phyloP scores from a whole-genome alignment of 2,329 filamentous ascomycete genomes.

The Epichloe uncinata region DNA sequence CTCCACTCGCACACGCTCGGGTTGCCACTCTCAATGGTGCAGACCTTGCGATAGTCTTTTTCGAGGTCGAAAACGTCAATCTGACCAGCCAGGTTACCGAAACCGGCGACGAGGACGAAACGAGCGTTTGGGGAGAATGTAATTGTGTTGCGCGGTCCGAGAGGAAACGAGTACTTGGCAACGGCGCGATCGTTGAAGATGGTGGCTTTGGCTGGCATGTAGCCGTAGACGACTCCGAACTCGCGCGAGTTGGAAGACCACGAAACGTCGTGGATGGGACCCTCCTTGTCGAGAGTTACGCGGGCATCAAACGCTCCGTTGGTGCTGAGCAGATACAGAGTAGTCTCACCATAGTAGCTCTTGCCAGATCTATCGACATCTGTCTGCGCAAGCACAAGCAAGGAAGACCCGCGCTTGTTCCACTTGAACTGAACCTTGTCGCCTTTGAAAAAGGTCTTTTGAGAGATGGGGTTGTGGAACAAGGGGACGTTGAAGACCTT shows the following conservation, averaged over 20 bases:
- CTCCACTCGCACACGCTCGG: constrained; percentile 96
- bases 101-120: constrained; percentile 87
- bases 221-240: constrained; percentile 95
- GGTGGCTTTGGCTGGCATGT: constrained; percentile 97
- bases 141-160: constrained; percentile 87
- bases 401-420: constrained; percentile 81
- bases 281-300: constrained; percentile 88
- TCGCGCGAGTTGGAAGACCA: constrained; percentile 98
- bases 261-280: constrained; percentile 93
- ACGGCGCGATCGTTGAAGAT: constrained; percentile 89
- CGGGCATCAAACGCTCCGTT: constrained; percentile 88
- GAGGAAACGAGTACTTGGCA: constrained; percentile 70
- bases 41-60: constrained; percentile 85
- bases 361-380: constrained; percentile 98
- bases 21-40: constrained; percentile 89
- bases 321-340: constrained; percentile 84
- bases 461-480: constrained; percentile 70
- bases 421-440: constrained; percentile 98
- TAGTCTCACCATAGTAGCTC: constrained; percentile 98
- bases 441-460: constrained; percentile 98
- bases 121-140: constrained; percentile 86
- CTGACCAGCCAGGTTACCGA: constrained; percentile 92
- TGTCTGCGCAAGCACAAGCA: constrained; percentile 92
- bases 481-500: constrained; percentile 90
- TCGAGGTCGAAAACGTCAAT: constrained; percentile 96